Percentiles rank a stretch among this genome's conserved stretches.
Conservation (phyloP, 1,139 yeast species). For the Pichia sp. region DNA sequence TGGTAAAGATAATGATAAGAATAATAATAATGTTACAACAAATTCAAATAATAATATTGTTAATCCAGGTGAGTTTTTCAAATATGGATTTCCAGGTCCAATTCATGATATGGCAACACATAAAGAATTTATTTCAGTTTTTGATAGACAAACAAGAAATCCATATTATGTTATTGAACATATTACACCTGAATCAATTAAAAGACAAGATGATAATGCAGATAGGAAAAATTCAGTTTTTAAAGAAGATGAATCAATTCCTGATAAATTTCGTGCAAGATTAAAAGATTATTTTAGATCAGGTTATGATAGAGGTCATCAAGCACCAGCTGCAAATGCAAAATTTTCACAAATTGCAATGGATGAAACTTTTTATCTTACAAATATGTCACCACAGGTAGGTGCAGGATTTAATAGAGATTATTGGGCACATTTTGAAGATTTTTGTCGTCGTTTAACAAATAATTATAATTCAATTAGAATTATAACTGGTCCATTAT, state of each 20-base stretch:
- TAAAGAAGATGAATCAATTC: conserved; percentile 82
- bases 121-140: conserved; percentile 76
- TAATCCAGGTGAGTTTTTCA: conserved; percentile 70
- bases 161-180: conserved; percentile 89
- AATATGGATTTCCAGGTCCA: conserved; percentile 94
- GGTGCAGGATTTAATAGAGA: conserved; percentile 97
- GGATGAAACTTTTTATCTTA: conserved; percentile 86
- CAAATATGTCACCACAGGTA: conserved; percentile 94
- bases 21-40: neutral
- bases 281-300: conserved; percentile 85
- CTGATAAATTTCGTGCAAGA: conserved; percentile 64
- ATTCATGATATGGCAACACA: conserved; percentile 72
- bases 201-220: conserved; percentile 38
- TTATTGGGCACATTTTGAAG: conserved; percentile 96
- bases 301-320: conserved; percentile 96
- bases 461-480: conserved; percentile 64
- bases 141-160: conserved; percentile 75
- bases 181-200: conserved; percentile 67
- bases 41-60: conserved; percentile 27
- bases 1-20: conserved; percentile 4
- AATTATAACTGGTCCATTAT: conserved; percentile 89
- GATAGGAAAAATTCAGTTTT: conserved; percentile 79
- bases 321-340: conserved; percentile 97
- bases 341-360: conserved; percentile 83
- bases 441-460: conserved; percentile 75